A percentile compares a stretch with the other conserved stretches of the same genome.
phyloP scores from a whole-genome alignment of 805 yeast genomes.

The Groenewaldozyma tartarivorans region DNA sequence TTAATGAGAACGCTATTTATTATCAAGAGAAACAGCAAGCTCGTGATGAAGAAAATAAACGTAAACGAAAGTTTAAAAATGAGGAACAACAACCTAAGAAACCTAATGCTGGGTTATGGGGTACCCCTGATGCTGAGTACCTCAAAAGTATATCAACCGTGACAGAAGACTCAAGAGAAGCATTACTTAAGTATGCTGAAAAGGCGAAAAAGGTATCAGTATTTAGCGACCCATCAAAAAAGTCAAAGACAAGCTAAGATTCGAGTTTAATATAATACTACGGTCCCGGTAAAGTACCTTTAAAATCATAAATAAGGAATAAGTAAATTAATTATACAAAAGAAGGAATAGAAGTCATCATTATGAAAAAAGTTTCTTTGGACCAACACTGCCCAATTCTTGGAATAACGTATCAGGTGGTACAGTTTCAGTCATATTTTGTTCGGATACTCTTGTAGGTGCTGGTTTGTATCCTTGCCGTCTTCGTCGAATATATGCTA shows the following conservation, averaged over 20 bases:
- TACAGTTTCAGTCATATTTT: constrained; percentile 50
- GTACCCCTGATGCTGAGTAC: constrained; percentile 15
- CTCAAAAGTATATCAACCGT: constrained; percentile 9
- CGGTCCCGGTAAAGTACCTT: background rate
- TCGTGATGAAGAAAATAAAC: constrained; percentile 2
- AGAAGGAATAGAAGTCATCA: constrained; percentile 1
- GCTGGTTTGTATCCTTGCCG: constrained; percentile 37
- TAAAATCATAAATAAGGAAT: constrained; percentile 5
- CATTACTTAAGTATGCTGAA: constrained; percentile 25
- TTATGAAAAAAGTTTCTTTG: constrained; percentile 6
- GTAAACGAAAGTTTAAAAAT: constrained; percentile 5
- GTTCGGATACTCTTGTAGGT: constrained; percentile 48
- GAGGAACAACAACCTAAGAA: constrained; percentile 15
- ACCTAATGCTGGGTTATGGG: constrained; percentile 20
- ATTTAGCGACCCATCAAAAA: constrained; percentile 1
- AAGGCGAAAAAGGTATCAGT: constrained; percentile 4
- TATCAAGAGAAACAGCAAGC: constrained; percentile 5
- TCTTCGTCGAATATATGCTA: constrained; percentile 31
- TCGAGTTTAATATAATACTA: background rate
- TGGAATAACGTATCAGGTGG: constrained; percentile 49
- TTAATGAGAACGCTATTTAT: constrained; percentile 18
- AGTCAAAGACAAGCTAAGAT: background rate
- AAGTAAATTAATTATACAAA: constrained; percentile 4
- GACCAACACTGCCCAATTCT: constrained; percentile 31
- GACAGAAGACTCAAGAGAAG: constrained; percentile 28